phyloP scores from a whole-genome alignment of 2,329 filamentous ascomycete species.

The Claviceps sp. region DNA sequence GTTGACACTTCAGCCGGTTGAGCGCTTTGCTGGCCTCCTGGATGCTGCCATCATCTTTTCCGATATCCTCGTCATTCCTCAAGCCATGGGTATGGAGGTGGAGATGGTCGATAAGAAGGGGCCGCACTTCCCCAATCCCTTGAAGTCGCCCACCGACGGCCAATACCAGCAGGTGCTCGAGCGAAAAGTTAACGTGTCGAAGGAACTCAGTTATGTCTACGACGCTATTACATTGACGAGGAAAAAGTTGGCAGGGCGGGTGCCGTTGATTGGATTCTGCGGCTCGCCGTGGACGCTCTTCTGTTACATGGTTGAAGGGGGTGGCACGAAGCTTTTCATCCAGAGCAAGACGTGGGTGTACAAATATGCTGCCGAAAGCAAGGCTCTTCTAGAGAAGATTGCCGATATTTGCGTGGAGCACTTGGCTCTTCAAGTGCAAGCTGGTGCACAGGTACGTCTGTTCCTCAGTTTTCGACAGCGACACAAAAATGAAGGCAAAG shows the following conservation, averaged over 20 bases:
- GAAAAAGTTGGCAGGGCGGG: constrained; percentile 72
- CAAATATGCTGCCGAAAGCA: constrained; percentile 68
- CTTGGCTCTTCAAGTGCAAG: constrained; percentile 79
- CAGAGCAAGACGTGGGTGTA: constrained; percentile 96
- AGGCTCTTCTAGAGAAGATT: constrained; percentile 78
- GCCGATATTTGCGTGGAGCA: constrained; percentile 91
- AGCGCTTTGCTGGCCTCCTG: constrained; percentile 78
- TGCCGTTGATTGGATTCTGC: constrained; percentile 92
- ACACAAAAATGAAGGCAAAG: background rate
- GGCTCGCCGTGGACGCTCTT: constrained; percentile 93
- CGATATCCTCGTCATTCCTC: constrained; percentile 93
- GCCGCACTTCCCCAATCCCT: constrained; percentile 79
- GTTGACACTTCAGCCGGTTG: constrained; percentile 86
- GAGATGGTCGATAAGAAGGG: constrained; percentile 98
- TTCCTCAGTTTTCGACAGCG: background rate
- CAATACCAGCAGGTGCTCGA: constrained; percentile 71
- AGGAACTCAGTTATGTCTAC: constrained; percentile 88
- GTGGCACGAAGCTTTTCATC: constrained; percentile 87
- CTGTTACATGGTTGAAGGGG: constrained; percentile 98
- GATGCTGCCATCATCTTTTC: constrained; percentile 98
- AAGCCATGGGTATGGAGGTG: constrained; percentile 96
- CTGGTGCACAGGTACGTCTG: constrained; percentile 64
- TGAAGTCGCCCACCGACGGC: constrained; percentile 64
- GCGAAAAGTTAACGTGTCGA: constrained; percentile 68
- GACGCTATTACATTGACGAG: constrained; percentile 85